Base-by-base conservation (phyloP, 2,329 filamentous ascomycete species). In the Teratosphaeriaceae sp. region DNA sequence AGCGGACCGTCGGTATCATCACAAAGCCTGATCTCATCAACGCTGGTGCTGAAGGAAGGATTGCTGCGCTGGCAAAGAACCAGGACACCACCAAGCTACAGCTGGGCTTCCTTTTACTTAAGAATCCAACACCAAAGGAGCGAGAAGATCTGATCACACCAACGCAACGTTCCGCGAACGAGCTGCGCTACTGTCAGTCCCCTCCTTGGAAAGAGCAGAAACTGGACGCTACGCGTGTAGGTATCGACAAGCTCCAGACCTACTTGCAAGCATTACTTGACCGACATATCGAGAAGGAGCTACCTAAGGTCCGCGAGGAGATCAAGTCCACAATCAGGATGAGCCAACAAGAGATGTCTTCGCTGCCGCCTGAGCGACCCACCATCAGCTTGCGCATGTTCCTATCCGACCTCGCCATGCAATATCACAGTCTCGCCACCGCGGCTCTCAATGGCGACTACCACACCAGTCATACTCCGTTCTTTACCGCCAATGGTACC, bases 1-100 rank as follows among this genome's bases (percentile, higher is more conserved):
- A 58, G 2, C 68, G 76, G 1, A 80, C 76, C 0, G 58, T 80
- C 0, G 74, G 76, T 0, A 70, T 80, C 42, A 69, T 80, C 43
- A 80, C 76, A 0, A 79, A 79, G 51, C 72, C 73, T 0, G 76
- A 79, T 20, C 18, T 41, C 2, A 48, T 60, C 3, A 49, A 53
- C 33, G 46, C 44, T 29, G 45, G 46, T 2, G 43, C 49, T 9
- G 52, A 61, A 36, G 15, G 42, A 3, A 49, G 55, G n/a, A 51
- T 61, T 34, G 50, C 54, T 19, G 42, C 48, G 3, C 24, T 62
- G 9, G 54, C 54, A 1, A 58, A 52, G 18, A 61, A 62, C 24
- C 5, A 41, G 11, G 56, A 60, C 33, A 47, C 47, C 2, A 61
- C 47, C 2, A 59, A 53, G 38, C 44, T 61, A 4, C 57, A 55